Evolutionary conservation across 495 filamentous ascomycete species (phyloP).

Genomic region (Articulospora tetracladia): DNA sequence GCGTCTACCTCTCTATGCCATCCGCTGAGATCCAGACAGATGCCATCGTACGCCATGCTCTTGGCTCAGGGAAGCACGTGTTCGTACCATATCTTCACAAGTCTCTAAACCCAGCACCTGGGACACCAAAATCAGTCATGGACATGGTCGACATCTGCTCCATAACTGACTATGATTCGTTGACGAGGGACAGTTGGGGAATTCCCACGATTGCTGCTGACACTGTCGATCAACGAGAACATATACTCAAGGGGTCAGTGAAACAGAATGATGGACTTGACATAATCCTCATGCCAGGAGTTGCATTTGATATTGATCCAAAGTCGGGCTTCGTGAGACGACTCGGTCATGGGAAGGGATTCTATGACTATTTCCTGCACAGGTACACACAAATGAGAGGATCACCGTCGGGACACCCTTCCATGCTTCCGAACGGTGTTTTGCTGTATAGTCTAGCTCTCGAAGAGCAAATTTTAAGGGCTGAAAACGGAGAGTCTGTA

Average conservation of each 20-base stretch:
- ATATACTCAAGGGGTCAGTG: constrained; percentile 55
- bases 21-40: constrained; percentile 77
- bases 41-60: constrained; percentile 73
- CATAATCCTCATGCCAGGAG: constrained; percentile 86
- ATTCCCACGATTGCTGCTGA: constrained; percentile 73
- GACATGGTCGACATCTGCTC: constrained; percentile 84
- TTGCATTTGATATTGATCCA: constrained; percentile 75
- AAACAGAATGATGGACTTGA: constrained; percentile 60
- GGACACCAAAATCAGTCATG: constrained; percentile 65
- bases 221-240: constrained; percentile 58
- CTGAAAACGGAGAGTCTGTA: constrained; percentile 47
- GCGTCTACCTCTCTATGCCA: constrained; percentile 93
- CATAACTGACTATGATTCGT: constrained; percentile 67
- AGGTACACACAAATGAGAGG: constrained; percentile 53
- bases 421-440: constrained; percentile 36
- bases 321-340: constrained; percentile 52
- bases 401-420: constrained; percentile 31
- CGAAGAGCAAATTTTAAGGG: constrained; percentile 75
- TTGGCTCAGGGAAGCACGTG: constrained; percentile 72
- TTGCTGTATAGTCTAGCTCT: constrained; percentile 80
- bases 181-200: constrained; percentile 81
- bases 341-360: constrained; percentile 93
- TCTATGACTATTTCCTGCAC: constrained; percentile 89
- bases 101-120: constrained; percentile 22
- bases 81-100: constrained; percentile 88